These are phyloP conservation scores for Saksenaea oblongispora DNA, from an alignment of 371 early-diverging fungal species.

Conservation along the genomic window DNA sequence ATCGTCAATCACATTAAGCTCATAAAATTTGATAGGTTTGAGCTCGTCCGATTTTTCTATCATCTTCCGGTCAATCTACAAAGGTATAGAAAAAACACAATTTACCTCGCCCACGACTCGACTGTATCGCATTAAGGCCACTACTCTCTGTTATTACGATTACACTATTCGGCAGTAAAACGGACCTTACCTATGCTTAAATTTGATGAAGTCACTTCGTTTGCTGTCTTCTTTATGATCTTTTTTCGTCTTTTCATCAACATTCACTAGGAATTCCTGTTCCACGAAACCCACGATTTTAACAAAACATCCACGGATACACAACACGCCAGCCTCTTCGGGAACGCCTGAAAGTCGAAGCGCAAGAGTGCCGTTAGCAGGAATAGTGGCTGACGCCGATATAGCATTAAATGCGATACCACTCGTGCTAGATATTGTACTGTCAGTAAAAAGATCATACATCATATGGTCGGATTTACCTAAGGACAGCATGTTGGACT, in stretches of 20 bases:
- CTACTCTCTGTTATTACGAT: constrained; percentile 16
- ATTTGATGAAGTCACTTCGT: constrained; percentile 37
- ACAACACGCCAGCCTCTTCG: constrained; percentile 56
- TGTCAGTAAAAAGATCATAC: neutral
- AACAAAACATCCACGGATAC: constrained; percentile 68
- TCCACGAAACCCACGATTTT: constrained; percentile 74
- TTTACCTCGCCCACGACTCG: constrained; percentile 25
- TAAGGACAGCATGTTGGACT: constrained; percentile 62
- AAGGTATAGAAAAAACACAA: neutral
- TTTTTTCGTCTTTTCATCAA: constrained; percentile 30
- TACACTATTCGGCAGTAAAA: neutral
- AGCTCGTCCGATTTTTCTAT: constrained; percentile 7
- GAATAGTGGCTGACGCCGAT: constrained; percentile 61
- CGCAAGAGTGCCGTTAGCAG: constrained; percentile 61
- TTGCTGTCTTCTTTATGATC: constrained; percentile 44
- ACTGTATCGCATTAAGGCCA: constrained; percentile 32
- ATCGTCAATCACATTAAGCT: constrained; percentile 63
- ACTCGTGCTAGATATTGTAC: constrained; percentile 46
- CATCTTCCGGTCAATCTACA: neutral
- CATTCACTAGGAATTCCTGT: constrained; percentile 65
- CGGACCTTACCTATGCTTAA: constrained; percentile 35
- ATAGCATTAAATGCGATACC: constrained; percentile 64
- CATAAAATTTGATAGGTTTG: constrained; percentile 43
- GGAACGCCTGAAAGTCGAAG: constrained; percentile 70
- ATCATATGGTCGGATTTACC: constrained; percentile 30